Evolutionary conservation across 306 rosid species (phyloP), one percentile per base, ranked within the genome.

Genomic region (Sechiopsis laciniata): DNA sequence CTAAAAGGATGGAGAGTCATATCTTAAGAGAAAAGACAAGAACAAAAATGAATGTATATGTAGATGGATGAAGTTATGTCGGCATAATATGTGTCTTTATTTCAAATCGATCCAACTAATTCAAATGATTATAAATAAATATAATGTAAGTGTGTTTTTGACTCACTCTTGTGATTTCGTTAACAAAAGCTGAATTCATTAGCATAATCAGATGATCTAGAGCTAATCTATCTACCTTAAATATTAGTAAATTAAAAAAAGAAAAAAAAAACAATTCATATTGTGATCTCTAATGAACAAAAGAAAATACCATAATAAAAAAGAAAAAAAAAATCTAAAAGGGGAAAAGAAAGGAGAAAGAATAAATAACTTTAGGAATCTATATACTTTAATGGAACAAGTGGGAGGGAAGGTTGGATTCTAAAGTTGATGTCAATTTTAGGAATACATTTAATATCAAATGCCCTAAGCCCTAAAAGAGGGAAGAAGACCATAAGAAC

Each of bases 401-500:
- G 72, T 67, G 55, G 19, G 32, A 11, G 12, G 55, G 35, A 19
- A 20, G 54, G 51, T 63, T 63, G 55, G 72, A 66, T 66, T 66
- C 72, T 29, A 40, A 42, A 45, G 72, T 50, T 40, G 53, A 45
- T 67, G 7, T 67, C 56, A 45, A 19, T 67, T 40, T 67, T 67
- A 48, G 58, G 35, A 67, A 67, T 46, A 7, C 32, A 67, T 67
- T 67, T 45, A 67, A 67, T 67, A 67, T 67, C 72, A 67, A 67
- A 45, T 12, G 10, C 55, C 53, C 19, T 67, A 67, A 66, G 10
- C 37, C 55, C 55, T 19, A 19, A 32, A 57, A 29, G 48, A 15
- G 45, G 19, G 37, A 32, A 32, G 5, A 32, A 32, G 37, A 2
- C 37, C 2, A 22, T 26, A 61, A 29, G 14, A n/a, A 37, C 71